Percentiles rank a stretch among this genome's conserved stretches.
Conservation (phyloP, 331 rosid genomes). For the Telfairia occidentalis region DNA sequence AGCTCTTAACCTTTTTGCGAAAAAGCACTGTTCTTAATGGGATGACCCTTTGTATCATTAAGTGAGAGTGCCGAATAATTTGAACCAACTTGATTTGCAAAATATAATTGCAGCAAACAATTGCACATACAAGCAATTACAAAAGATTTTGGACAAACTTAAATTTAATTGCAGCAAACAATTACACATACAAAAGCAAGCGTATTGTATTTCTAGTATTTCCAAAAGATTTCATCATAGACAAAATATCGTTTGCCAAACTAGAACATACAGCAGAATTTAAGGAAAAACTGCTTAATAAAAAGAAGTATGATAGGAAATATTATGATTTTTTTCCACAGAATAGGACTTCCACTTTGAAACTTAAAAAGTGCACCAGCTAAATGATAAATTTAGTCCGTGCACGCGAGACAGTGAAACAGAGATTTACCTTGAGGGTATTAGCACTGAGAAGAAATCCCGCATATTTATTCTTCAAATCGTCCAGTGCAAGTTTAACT, state of each 20-base stretch:
- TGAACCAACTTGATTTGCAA: not conserved
- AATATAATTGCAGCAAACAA: not conserved
- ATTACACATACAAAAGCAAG: not conserved
- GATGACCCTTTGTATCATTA: not conserved
- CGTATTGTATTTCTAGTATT: not conserved
- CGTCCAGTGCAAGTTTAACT: conserved; percentile 59
- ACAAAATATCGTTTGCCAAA: not conserved
- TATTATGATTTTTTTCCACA: not conserved
- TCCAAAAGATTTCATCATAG: not conserved
- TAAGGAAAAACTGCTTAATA: not conserved
- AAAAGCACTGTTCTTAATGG: not conserved
- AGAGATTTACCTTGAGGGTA: conserved; percentile 50
- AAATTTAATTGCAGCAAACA: not conserved
- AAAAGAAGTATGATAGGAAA: not conserved
- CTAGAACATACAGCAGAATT: not conserved
- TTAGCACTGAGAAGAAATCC: conserved; percentile 70
- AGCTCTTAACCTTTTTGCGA: not conserved
- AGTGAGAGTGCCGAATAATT: not conserved
- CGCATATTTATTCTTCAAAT: conserved; percentile 60
- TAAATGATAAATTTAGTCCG: not conserved
- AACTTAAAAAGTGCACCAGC: not conserved
- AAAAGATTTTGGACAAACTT: not conserved
- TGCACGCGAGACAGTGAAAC: not conserved
- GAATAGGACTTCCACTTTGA: not conserved
- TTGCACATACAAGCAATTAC: not conserved